Evolutionary conservation across 2,329 filamentous ascomycete genomes (phyloP).

Genomic region (Pseudogymnoascus sp.): DNA sequence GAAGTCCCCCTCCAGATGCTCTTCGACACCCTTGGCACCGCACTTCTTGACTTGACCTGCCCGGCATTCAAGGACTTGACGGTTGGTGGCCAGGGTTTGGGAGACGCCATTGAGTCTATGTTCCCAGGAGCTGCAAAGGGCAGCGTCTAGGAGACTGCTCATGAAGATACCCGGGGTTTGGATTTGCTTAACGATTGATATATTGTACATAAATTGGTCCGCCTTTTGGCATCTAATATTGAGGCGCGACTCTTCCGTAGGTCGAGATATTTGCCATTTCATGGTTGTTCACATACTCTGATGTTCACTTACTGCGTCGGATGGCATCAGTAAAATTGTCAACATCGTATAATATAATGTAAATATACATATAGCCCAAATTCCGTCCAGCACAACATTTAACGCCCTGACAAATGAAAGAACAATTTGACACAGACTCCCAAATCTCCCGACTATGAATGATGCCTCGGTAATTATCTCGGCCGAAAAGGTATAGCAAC

Average conservation of each 20-base stretch:
- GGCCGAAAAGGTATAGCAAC: background rate
- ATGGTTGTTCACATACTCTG: background rate
- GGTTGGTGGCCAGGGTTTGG: constrained; percentile 10
- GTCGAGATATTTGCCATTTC: background rate
- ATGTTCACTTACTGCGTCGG: background rate
- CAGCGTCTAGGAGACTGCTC: background rate
- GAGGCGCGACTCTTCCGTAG: background rate
- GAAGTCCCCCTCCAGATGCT: constrained; percentile 26
- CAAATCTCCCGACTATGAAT: background rate
- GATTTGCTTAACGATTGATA: background rate
- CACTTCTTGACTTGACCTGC: constrained; percentile 23
- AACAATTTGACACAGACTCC: background rate
- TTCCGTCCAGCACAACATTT: background rate
- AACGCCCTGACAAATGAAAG: background rate
- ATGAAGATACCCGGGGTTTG: background rate
- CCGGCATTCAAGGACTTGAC: constrained; percentile 24
- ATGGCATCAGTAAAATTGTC: background rate
- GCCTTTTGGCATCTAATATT: background rate
- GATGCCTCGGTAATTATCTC: background rate
- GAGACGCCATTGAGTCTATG: constrained; percentile 9
- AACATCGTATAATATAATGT: background rate
- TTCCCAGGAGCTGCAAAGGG: constrained; percentile 11
- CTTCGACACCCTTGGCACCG: constrained; percentile 25
- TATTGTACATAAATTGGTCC: background rate
- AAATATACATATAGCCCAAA: background rate